A percentile compares a stretch with the other conserved stretches of the same genome.
Evolutionary conservation across 805 yeast species (phyloP).

Genomic region (Jamesozyma hellenica): DNA sequence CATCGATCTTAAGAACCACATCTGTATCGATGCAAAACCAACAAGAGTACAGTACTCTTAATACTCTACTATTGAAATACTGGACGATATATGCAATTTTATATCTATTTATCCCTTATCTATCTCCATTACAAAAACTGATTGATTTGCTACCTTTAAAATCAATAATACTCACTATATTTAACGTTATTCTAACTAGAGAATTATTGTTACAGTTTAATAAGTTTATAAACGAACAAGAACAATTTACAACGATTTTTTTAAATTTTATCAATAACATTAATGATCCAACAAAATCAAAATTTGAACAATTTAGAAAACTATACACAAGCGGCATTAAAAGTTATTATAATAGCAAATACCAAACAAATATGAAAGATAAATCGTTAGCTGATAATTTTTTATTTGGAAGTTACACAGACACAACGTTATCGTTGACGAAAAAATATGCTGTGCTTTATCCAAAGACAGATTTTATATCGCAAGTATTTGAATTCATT

Average conservation of each 20-base stretch:
- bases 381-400: neutral
- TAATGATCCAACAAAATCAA: slow-evolving; percentile 7
- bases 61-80: slow-evolving; percentile 12
- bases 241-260: slow-evolving; percentile 2
- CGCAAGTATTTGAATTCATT: slow-evolving; percentile 1
- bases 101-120: slow-evolving; percentile 10
- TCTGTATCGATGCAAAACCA: slow-evolving; percentile 4
- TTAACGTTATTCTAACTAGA: slow-evolving; percentile 7
- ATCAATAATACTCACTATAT: slow-evolving; percentile 5
- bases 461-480: neutral
- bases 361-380: neutral
- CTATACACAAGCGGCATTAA: slow-evolving; percentile 2
- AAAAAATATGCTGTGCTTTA: neutral
- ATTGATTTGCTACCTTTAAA: slow-evolving; percentile 11
- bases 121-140: slow-evolving; percentile 7
- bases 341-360: slow-evolving; percentile 3
- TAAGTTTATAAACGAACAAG: slow-evolving; percentile 10
- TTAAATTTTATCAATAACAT: slow-evolving; percentile 2
- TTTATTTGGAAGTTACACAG: slow-evolving; percentile 3
- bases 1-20: slow-evolving; percentile 2
- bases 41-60: slow-evolving; percentile 4
- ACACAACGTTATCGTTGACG: neutral
- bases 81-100: slow-evolving; percentile 15
- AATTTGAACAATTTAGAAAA: slow-evolving; percentile 8
- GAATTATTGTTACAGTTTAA: slow-evolving; percentile 14